Base-by-base conservation (phyloP, 2,329 filamentous ascomycete genomes). In the Bretziella fagacearum region DNA sequence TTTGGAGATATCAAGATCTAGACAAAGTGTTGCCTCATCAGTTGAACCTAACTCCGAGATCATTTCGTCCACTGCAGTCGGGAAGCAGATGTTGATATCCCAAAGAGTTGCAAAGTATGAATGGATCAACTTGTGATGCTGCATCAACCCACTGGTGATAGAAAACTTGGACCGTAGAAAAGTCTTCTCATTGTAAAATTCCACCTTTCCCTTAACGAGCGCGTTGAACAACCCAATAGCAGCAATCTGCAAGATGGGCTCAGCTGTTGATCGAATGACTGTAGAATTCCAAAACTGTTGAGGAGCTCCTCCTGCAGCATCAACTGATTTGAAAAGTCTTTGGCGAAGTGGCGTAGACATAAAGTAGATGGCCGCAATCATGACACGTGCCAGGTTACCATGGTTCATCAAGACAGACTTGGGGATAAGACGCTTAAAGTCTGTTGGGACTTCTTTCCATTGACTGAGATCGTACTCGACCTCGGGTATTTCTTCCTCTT, bases 41-140 rank as follows among this genome's bases (percentile, higher is more conserved):
- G 39, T 40, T 26, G 26, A 22, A 7, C 43, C 42, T 17, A 17
- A 27, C 6, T 25, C 23, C 2, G 35, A 26, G 40, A 45, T 23
- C 20, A 44, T 23, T 22, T 50, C 48, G n/a, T 50, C 48, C 20
- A 42, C 32, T 7, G 48, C 35, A n/a, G 42, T 33, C n/a, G 44
- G 44, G 26, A 44, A 50, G 18, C 26, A 26, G 8, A 30, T 22
- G 25, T 40, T 25, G 17, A 50, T 44, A 23, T 47, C 48, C 10
- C 42, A 32, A 13, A 50, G 25, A 3, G 41, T 40, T 3, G 29
- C 22, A n/a, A 37, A 47, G 22, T 47, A 47, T 6, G 30, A 11
- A 2, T 11, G 15, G 18, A 44, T n/a, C 15, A 22, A 18, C 3
- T 17, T 27, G 18, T 44, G 18, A 6, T 36, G 25, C 17, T 33